Base-by-base conservation (phyloP, 768 basidiomycete species). In the Rhizopogon sp. region DNA sequence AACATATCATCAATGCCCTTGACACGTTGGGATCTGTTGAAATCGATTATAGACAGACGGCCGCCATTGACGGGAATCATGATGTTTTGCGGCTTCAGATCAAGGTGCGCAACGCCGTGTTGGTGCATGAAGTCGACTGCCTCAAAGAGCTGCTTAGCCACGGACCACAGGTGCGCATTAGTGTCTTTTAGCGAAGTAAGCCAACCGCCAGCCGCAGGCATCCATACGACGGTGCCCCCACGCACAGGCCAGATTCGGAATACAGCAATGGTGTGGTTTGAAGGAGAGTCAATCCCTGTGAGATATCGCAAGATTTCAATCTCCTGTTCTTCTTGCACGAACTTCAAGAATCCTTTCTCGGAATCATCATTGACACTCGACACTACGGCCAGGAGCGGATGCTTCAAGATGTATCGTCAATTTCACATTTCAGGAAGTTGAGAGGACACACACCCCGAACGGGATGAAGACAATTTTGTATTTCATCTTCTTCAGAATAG, bases 101-200 rank as follows among this genome's bases (percentile, higher is more conserved):
- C 65, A 41, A 62, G 44, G 49, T 63, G 59, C 0, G 59, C 62
- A 1, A 63, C 47, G 2, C 35, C 20, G 20, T 66, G 46, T 22
- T 55, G 29, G 39, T 63, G 62, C 62, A 57, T 44, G 54, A 50
- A 58, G 13, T 9, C 41, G 8, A 57, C 56, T 14, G 49, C 57
- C n/a, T 52, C 35, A 7, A 61, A 44, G 17, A 58, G 44, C 20
- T 58, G 28, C 3, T 41, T 14, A 5, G 29, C 31, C n/a, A 33
- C 28, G 16, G n/a, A 17, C 5, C 29, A 31, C n/a, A 25, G 11
- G 28, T 47, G 3, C 3, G 29, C n/a, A 14, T 13, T 43, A 13
- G 41, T 9, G 10, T 43, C 13, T 22, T 3, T 43, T 22, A 14
- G 42, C 3, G 13, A 6, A 7, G 42, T 25, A 25, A 42, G 13